Percentiles rank a stretch among this genome's conserved stretches.
Conservation (phyloP, 768 basidiomycete genomes). For the Hericium erinaceus region DNA sequence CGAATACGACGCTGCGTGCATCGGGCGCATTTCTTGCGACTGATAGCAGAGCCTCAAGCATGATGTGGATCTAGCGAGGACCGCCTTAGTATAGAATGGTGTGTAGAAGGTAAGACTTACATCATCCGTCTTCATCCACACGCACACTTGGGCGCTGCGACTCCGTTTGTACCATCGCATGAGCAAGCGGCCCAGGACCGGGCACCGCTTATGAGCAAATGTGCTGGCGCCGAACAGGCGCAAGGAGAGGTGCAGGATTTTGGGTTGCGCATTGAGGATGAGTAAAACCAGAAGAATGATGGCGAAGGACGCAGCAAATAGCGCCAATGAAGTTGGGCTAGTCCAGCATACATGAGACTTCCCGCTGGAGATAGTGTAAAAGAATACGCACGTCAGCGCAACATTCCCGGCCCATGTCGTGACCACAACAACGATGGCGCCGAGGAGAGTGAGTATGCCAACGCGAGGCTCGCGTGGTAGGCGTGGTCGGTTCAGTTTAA, state of each 20-base stretch:
- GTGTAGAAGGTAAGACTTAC: not conserved
- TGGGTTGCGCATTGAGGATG: constrained; percentile 6
- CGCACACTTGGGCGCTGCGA: constrained; percentile 9
- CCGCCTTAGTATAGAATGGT: not conserved
- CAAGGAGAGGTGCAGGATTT: constrained; percentile 2
- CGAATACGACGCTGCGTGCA: constrained; percentile 11
- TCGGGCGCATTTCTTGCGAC: constrained; percentile 12
- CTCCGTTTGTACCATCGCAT: constrained; percentile 7
- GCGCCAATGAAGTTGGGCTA: constrained; percentile 11
- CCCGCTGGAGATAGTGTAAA: not conserved
- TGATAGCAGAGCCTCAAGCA: constrained; percentile 11
- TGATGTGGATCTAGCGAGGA: constrained; percentile 7
- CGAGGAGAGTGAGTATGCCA: constrained; percentile 5
- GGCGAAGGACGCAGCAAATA: constrained; percentile 8
- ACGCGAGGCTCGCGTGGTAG: constrained; percentile 11
- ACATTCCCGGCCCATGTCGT: constrained; percentile 11
- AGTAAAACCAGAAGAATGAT: constrained; percentile 4
- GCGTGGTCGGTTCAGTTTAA: constrained; percentile 10
- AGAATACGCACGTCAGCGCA: constrained; percentile 6
- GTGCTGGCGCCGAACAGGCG: constrained; percentile 4
- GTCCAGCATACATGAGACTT: not conserved
- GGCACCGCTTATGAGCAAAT: constrained; percentile 3
- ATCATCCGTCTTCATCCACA: constrained; percentile 15
- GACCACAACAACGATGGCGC: constrained; percentile 8
- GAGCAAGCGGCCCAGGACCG: constrained; percentile 1